Evolutionary conservation across 257 asterid genomes (phyloP).

Genomic region (Avicennia marina): DNA sequence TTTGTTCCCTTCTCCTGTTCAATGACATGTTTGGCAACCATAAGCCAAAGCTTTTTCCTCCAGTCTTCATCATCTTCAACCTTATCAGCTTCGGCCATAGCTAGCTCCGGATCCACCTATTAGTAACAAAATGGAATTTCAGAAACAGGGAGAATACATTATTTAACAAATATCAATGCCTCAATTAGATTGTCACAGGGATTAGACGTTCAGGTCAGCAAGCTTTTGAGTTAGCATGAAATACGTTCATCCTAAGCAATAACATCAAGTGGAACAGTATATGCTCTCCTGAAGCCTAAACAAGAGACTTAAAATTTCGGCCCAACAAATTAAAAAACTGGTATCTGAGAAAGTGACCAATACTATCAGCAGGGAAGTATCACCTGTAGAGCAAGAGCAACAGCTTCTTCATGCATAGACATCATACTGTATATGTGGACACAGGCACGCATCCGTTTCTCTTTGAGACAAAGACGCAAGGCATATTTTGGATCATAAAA

Average conservation of each 20-base stretch:
- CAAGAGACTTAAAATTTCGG: too few species aligned
- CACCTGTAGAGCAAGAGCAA: conserved; percentile 95
- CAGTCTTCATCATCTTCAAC: conserved; percentile 98
- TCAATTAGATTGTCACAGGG: conserved; percentile 1
- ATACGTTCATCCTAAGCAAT: conserved; percentile 3
- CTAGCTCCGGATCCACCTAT: conserved; percentile 95
- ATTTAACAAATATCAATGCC: conserved; percentile 7
- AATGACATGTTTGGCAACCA: conserved; percentile 97
- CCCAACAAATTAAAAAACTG: too few species aligned
- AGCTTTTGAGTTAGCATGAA: conserved; percentile 2
- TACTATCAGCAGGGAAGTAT: conserved; percentile 15
- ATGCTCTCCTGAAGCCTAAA: too few species aligned
- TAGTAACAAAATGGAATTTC: conserved; percentile 17
- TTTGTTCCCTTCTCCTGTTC: conserved; percentile 95
- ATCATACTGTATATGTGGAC: conserved; percentile 97
- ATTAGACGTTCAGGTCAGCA: conserved; percentile 3
- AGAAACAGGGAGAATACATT: conserved; percentile 10
- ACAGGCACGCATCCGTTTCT: conserved; percentile 91
- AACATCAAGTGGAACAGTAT: too few species aligned
- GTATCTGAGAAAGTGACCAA: conserved; percentile 8
- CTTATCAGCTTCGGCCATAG: conserved; percentile 99
- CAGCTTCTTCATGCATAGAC: conserved; percentile 99
- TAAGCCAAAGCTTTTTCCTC: conserved; percentile 95
- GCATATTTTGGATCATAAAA: conserved; percentile 98
- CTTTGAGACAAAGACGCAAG: conserved; percentile 91